A percentile compares a stretch with the other conserved stretches of the same genome.
Conservation (phyloP, 768 basidiomycete genomes). For the Bullera alba region DNA sequence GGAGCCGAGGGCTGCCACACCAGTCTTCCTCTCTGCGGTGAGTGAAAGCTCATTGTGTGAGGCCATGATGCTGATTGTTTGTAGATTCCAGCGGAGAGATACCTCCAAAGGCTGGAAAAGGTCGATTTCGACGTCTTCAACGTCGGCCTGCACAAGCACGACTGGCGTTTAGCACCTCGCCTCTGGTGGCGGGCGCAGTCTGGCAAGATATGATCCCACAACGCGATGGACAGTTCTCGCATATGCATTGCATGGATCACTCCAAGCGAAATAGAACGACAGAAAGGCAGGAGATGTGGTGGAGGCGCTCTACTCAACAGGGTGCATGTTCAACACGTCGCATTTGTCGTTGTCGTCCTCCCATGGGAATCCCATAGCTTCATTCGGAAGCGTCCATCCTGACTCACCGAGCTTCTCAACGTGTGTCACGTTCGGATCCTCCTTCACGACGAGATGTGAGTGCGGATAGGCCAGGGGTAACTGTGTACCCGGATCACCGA, state of each 20-base stretch:
- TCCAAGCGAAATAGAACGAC: background rate
- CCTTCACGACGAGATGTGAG: background rate
- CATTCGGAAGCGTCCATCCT: too few species aligned
- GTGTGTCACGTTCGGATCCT: background rate
- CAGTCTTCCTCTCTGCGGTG: conserved; percentile 40
- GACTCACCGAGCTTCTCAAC: too few species aligned
- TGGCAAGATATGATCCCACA: conserved; percentile 18
- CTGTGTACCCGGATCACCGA: too few species aligned
- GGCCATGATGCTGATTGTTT: background rate
- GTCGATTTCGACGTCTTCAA: conserved; percentile 44
- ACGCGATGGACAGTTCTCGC: background rate
- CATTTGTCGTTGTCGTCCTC: too few species aligned
- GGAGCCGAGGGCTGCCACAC: conserved; percentile 30
- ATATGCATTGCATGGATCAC: background rate
- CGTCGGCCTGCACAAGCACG: conserved; percentile 37
- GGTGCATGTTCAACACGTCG: too few species aligned
- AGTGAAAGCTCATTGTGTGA: conserved; percentile 6
- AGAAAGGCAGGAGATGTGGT: too few species aligned
- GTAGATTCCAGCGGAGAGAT: conserved; percentile 42
- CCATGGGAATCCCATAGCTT: too few species aligned
- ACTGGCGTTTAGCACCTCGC: conserved; percentile 42
- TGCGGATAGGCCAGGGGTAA: background rate
- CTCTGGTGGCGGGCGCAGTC: conserved; percentile 37
- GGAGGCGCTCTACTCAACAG: too few species aligned
- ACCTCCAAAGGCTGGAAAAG: conserved; percentile 39